A percentile compares a stretch with the other conserved stretches of the same genome.
Evolutionary conservation across 2,329 filamentous ascomycete genomes (phyloP).

Genomic region (Myriosclerotinia curreyana): DNA sequence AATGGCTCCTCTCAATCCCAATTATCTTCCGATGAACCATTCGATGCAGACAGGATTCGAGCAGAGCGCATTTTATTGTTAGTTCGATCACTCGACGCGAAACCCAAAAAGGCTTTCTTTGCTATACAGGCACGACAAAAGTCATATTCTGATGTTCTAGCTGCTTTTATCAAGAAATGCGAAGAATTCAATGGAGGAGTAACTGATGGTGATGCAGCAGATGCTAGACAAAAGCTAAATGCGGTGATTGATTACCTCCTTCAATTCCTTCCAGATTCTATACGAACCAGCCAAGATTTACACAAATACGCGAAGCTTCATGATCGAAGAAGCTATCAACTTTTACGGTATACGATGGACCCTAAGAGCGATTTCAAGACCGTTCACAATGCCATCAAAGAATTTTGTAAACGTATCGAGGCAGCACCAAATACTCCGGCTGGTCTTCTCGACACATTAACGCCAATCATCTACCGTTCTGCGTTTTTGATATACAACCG

Average conservation of each 20-base stretch:
- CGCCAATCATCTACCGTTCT: slow-evolving; percentile 78
- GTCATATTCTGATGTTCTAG: slow-evolving; percentile 68
- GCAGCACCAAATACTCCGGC: slow-evolving; percentile 56
- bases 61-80: slow-evolving; percentile 82
- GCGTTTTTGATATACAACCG: slow-evolving; percentile 88
- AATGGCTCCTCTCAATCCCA: slow-evolving; percentile 56
- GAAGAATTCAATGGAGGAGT: slow-evolving; percentile 88
- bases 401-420: slow-evolving; percentile 79
- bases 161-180: slow-evolving; percentile 76
- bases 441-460: slow-evolving; percentile 73
- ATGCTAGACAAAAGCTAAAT: slow-evolving; percentile 66
- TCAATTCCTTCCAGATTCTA: slow-evolving; percentile 71
- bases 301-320: slow-evolving; percentile 89
- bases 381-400: slow-evolving; percentile 84
- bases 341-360: slow-evolving; percentile 81
- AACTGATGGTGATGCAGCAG: slow-evolving; percentile 65
- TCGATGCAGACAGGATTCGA: slow-evolving; percentile 72
- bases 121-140: slow-evolving; percentile 77
- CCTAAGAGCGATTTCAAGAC: slow-evolving; percentile 89
- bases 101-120: slow-evolving; percentile 84
- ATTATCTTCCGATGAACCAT: slow-evolving; percentile 44
- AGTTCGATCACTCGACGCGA: slow-evolving; percentile 71
- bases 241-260: slow-evolving; percentile 71
- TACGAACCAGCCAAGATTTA: slow-evolving; percentile 71
- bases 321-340: slow-evolving; percentile 84